phyloP scores from a whole-genome alignment of 805 yeast genomes.

The Wickerhamiella cacticola region DNA sequence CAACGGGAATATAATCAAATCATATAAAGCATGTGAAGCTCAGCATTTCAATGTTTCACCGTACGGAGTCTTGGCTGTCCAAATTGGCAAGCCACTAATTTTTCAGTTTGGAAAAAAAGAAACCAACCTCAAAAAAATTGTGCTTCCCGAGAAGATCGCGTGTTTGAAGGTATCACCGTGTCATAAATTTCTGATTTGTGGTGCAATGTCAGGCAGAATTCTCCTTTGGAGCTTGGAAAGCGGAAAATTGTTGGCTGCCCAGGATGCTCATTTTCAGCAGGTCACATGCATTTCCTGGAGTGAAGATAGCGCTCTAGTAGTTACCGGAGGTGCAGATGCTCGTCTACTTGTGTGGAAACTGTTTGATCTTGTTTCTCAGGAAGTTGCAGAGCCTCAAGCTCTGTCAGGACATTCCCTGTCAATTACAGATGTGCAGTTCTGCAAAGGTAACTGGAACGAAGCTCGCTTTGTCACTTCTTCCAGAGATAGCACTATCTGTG shows the following conservation, averaged over 20 bases:
- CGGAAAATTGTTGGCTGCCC: constrained; percentile 59
- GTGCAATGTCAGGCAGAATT: constrained; percentile 61
- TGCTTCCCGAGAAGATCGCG: constrained; percentile 67
- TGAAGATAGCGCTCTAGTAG: constrained; percentile 49
- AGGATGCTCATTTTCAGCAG: constrained; percentile 75
- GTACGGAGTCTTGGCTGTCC: constrained; percentile 50
- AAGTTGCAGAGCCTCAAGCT: constrained; percentile 23
- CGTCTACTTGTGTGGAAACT: constrained; percentile 65
- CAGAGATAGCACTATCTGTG: constrained; percentile 58
- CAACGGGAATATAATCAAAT: constrained; percentile 28
- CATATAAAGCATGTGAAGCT: constrained; percentile 19
- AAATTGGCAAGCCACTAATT: constrained; percentile 58
- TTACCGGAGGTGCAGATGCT: constrained; percentile 74
- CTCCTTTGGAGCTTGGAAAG: constrained; percentile 77
- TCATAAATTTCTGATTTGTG: constrained; percentile 47
- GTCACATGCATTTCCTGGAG: constrained; percentile 50
- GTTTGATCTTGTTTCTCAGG: constrained; percentile 38
- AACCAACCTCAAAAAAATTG: constrained; percentile 63
- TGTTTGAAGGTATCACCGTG: constrained; percentile 40
- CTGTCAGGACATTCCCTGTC: constrained; percentile 35
- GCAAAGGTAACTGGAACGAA: constrained; percentile 47
- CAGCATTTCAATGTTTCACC: constrained; percentile 35
- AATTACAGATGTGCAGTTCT: constrained; percentile 38
- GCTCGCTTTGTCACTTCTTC: constrained; percentile 57
- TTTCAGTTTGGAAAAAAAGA: constrained; percentile 59